Percentiles rank a stretch among this genome's conserved stretches.
These are phyloP conservation scores for Nakaseomyces delphensis DNA, from an alignment of 1,139 yeast genomes.

Conservation along the genomic window DNA sequence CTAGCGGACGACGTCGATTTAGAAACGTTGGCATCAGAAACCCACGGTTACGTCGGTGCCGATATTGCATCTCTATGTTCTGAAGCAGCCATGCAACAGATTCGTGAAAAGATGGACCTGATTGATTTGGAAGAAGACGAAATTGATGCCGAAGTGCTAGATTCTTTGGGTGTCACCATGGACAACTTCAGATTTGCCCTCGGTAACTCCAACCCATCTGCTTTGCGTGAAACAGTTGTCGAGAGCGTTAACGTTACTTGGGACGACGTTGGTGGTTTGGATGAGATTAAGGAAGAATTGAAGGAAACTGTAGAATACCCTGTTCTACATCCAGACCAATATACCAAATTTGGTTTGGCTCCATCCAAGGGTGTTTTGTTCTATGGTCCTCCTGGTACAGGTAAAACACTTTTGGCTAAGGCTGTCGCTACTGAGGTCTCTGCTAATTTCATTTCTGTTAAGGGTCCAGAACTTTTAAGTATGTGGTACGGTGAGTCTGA, in stretches of 20 bases:
- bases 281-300: slow-evolving; percentile 88
- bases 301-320: slow-evolving; percentile 99
- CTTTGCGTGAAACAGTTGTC: slow-evolving; percentile 97
- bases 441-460: slow-evolving; percentile 92
- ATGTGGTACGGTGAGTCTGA: slow-evolving; percentile 99
- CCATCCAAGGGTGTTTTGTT: slow-evolving; percentile 90
- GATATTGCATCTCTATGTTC: slow-evolving; percentile 90
- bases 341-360: slow-evolving; percentile 92
- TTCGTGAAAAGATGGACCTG: slow-evolving; percentile 97
- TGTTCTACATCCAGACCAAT: slow-evolving; percentile 96
- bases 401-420: slow-evolving; percentile 94
- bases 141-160: slow-evolving; percentile 90
- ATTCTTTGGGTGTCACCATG: slow-evolving; percentile 96
- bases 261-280: slow-evolving; percentile 81
- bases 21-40: slow-evolving; percentile 81
- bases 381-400: slow-evolving; percentile 99
- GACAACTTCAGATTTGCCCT: slow-evolving; percentile 97
- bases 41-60: slow-evolving; percentile 99
- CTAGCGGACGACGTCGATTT: slow-evolving; percentile 89
- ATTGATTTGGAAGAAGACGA: slow-evolving; percentile 97
- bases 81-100: slow-evolving; percentile 98
- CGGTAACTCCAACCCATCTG: slow-evolving; percentile 97
- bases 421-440: slow-evolving; percentile 98
- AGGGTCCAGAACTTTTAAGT: slow-evolving; percentile 41
- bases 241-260: slow-evolving; percentile 97